phyloP scores from a whole-genome alignment of 768 basidiomycete genomes.

The Lentinula sp. region DNA sequence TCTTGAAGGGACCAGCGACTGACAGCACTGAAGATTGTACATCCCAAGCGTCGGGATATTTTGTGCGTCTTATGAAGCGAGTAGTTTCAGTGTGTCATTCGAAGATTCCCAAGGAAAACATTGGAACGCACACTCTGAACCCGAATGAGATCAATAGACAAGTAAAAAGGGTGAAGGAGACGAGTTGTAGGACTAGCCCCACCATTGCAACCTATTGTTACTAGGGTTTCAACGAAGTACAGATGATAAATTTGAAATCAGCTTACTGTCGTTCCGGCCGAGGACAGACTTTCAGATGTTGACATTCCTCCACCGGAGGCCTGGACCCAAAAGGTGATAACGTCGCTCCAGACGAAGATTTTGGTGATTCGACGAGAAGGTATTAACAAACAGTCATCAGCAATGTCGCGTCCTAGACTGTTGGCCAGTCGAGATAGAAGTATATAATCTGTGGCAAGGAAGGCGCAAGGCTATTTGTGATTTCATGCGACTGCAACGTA shows the following conservation, averaged over 20 bases:
- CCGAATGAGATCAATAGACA: slow-evolving; percentile 27
- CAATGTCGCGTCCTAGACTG: slow-evolving; percentile 22
- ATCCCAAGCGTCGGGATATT: not conserved
- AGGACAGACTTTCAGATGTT: slow-evolving; percentile 12
- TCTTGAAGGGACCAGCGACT: slow-evolving; percentile 15
- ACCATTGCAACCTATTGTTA: slow-evolving; percentile 28
- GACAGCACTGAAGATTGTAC: slow-evolving; percentile 18
- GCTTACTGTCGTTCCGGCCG: slow-evolving; percentile 18
- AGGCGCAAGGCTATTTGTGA: slow-evolving; percentile 46
- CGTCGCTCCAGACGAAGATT: slow-evolving; percentile 46
- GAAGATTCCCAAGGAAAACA: not conserved
- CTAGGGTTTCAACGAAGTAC: not conserved
- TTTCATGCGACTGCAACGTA: not conserved
- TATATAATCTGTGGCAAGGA: slow-evolving; percentile 48
- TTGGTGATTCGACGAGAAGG: slow-evolving; percentile 30
- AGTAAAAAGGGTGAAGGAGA: slow-evolving; percentile 33
- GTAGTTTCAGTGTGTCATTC: not conserved
- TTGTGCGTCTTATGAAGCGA: not conserved
- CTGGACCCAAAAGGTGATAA: slow-evolving; percentile 49
- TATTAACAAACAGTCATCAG: slow-evolving; percentile 33
- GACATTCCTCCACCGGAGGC: slow-evolving; percentile 30
- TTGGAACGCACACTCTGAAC: slow-evolving; percentile 20
- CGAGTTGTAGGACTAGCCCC: slow-evolving; percentile 36
- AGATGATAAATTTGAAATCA: slow-evolving; percentile 5
- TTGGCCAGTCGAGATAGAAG: slow-evolving; percentile 41